Evolutionary conservation across 352 stramenopile genomes (phyloP), one percentile per base, ranked within the genome.

Genomic region (Pythium periplocum): DNA sequence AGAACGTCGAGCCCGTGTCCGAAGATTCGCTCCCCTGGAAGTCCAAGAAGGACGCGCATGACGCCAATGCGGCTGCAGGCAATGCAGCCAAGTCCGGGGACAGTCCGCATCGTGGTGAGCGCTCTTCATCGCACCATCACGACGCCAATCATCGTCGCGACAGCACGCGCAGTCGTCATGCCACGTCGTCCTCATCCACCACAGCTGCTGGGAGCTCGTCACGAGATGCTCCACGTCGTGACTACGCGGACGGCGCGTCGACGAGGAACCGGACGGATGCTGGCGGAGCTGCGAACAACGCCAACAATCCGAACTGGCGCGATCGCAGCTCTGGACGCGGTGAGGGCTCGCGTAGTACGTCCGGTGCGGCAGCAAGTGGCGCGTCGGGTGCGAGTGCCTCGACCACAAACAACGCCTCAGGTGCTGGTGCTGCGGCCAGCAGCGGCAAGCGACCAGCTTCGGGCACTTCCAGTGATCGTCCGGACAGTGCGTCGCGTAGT

Each of bases 21-120:
- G 84, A 95, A n/a, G 84, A 95, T 34, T 66, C 33, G 33, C 57
- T 90, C 5, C 83, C 82, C 17, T 87, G 78, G 72, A 92, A 88
- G 61, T 69, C 53, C 37, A 76, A 77, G 33, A 84, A 83, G 32
- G 75, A 93, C 30, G 51, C 57, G 8, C 7, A 34, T 4, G 50
- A 60, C 37, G 51, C 53, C 12, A 51, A 50, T n/a, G 41, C 53
- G 51, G 80, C 46, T 44, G 48, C 45, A 61, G 72, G 55, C 40
- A 26, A 61, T 58, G 46, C 41, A 10, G 43, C 33, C 30, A 60
- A 32, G 17, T 40, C 37, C n/a, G 34, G 37, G 8, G 52, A 57
- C 31, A 66, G 51, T 53, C 64, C 69, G 31, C 55, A 57, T 45
- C 68, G 53, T 26, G 74, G 53, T 17, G 31, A 53, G 32, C 12